Base-by-base conservation (phyloP, 169 alveolate species). In the Eimeria tenella region DNA sequence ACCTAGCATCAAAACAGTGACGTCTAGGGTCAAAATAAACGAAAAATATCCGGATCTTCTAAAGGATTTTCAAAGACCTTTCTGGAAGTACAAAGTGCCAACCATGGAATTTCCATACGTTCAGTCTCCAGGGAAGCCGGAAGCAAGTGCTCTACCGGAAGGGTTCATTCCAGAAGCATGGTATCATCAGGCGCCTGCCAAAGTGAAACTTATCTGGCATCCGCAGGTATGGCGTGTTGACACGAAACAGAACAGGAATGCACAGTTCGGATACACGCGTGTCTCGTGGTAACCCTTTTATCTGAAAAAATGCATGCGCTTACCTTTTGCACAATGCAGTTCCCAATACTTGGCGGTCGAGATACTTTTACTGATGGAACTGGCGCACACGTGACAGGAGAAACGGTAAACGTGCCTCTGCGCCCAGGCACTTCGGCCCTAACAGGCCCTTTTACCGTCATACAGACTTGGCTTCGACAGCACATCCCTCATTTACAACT, bases 101-200 rank as follows among this genome's bases (percentile, higher is more conserved):
- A 79, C 84, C 42, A 53, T 91, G 86, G 86, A 77, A 65, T 91
- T 77, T 58, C 95, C 95, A 7, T 91, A 62, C 86, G 62, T 91
- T 50, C 90, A 63, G 60, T 55, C 53, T 9, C 65, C 81, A 63
- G 92, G 92, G 49, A 60, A 60, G 62, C 81, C 81, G 52, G 92
- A 84, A 49, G 53, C 50, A 21, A 60, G 81, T 15, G 92, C 92
- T 23, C 49, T 84, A 13, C 92, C 92, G 49, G 49, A 42, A 3
- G 92, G 92, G 19, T 62, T 49, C n/a, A 60, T 84, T 9, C 92
- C 92, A 62, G 92, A 62, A 42, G 6, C 52, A 4, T 84, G 58
- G 58, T 84, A 84, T 21, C 92, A 84, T 50, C 81, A 63, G 56
- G 3, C 62, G n/a, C 92, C 92, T 17, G 25, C 63, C 19, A 84